phyloP scores from a whole-genome alignment of 1,139 yeast genomes.

The Geotrichum candidum region DNA sequence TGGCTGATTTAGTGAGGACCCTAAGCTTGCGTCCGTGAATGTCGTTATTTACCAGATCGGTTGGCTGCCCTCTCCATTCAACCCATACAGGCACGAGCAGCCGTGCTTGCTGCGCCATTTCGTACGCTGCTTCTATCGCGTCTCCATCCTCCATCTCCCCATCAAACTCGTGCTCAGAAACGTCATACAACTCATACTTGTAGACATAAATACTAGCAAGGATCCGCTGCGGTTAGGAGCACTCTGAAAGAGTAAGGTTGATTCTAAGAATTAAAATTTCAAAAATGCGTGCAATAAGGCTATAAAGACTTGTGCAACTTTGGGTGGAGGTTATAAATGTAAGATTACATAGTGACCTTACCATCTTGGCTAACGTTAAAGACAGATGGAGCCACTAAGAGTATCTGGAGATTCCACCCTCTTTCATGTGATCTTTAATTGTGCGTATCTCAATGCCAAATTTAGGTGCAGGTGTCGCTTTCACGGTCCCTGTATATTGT shows the following conservation, averaged over 20 bases:
- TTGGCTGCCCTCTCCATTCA: not conserved
- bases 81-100: not conserved
- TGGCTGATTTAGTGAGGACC: slow-evolving; percentile 41
- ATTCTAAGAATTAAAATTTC: slow-evolving; percentile 33
- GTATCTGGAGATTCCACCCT: not conserved
- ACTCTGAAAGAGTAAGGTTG: slow-evolving; percentile 27
- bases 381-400: slow-evolving; percentile 17
- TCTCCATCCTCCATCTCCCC: slow-evolving; percentile 1
- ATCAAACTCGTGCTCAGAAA: not conserved
- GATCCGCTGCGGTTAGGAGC: not conserved
- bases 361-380: slow-evolving; percentile 16
- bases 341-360: slow-evolving; percentile 27
- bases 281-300: slow-evolving; percentile 32
- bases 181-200: slow-evolving; percentile 1
- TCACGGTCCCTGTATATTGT: not conserved
- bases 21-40: slow-evolving; percentile 27
- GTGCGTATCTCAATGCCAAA: not conserved
- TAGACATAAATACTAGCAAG: not conserved
- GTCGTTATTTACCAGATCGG: not conserved
- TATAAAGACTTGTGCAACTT: slow-evolving; percentile 27
- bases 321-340: slow-evolving; percentile 40
- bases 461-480: not conserved
- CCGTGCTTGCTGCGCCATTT: not conserved
- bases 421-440: not conserved
- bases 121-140: not conserved